phyloP scores from a whole-genome alignment of 306 rosid species.

The Lathyrus tuberosus region DNA sequence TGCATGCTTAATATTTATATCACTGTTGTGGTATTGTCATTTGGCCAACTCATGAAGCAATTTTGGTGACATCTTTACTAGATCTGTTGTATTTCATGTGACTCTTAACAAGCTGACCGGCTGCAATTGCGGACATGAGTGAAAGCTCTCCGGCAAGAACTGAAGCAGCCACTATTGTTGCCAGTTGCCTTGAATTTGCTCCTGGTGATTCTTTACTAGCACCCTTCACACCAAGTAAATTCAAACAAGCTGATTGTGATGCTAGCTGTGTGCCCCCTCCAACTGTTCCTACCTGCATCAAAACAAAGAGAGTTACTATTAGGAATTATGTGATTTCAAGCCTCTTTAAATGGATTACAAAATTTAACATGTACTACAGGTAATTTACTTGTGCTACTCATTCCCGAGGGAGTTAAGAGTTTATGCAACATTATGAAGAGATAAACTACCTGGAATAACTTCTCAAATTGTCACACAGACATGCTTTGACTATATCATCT shows the following conservation, averaged over 20 bases:
- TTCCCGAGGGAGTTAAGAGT: neutral
- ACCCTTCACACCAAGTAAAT: conserved; percentile 87
- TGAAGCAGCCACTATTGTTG: conserved; percentile 78
- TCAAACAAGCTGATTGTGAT: conserved; percentile 90
- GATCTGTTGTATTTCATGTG: conserved; percentile 98
- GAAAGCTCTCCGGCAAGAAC: conserved; percentile 96
- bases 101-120: conserved; percentile 88
- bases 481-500: neutral
- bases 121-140: conserved; percentile 89
- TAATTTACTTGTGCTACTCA: neutral
- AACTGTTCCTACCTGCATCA: conserved; percentile 82
- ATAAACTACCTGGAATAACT: neutral
- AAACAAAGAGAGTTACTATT: neutral
- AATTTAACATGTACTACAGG: neutral
- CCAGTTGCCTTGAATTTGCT: conserved; percentile 69
- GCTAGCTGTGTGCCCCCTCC: conserved; percentile 99
- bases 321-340: neutral
- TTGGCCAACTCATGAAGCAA: conserved; percentile 42
- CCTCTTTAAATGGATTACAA: neutral
- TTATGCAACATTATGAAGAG: conserved; percentile 1
- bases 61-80: conserved; percentile 55
- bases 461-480: conserved; percentile 1
- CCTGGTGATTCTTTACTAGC: conserved; percentile 82
- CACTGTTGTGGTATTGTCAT: neutral
- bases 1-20: conserved; percentile 8